A percentile compares a stretch with the other conserved stretches of the same genome.
These are phyloP conservation scores for Linnemannia exigua DNA, from an alignment of 192 early-diverging fungal genomes.

Conservation along the genomic window DNA sequence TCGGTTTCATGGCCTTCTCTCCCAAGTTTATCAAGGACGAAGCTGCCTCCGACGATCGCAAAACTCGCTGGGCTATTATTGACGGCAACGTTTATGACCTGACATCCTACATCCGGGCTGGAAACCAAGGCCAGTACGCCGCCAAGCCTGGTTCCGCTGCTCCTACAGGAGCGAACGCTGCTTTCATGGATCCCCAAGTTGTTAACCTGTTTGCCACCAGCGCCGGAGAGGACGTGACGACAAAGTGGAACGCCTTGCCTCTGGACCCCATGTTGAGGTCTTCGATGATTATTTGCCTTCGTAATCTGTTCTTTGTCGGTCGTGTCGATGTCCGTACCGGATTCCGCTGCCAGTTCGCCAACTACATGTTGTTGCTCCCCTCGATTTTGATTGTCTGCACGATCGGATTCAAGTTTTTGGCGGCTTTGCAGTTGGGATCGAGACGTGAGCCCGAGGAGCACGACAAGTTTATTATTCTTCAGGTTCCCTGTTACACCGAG, in stretches of 20 bases:
- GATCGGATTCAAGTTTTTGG: slow-evolving; percentile 95
- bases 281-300: slow-evolving; percentile 80
- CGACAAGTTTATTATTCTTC: slow-evolving; percentile 93
- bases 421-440: slow-evolving; percentile 90
- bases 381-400: slow-evolving; percentile 87
- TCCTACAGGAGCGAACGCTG: slow-evolving; percentile 57
- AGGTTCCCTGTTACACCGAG: slow-evolving; percentile 98
- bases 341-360: slow-evolving; percentile 81
- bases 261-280: slow-evolving; percentile 60
- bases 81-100: slow-evolving; percentile 82
- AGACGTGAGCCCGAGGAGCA: slow-evolving; percentile 84
- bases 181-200: slow-evolving; percentile 73
- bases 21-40: slow-evolving; percentile 70
- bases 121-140: slow-evolving; percentile 58
- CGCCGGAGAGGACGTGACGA: slow-evolving; percentile 75
- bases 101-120: slow-evolving; percentile 74
- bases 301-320: slow-evolving; percentile 89
- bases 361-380: slow-evolving; percentile 86
- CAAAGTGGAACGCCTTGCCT: slow-evolving; percentile 69
- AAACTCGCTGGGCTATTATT: slow-evolving; percentile 74
- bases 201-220: slow-evolving; percentile 76
- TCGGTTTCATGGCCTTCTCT: slow-evolving; percentile 76
- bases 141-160: slow-evolving; percentile 48
- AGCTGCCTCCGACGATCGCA: slow-evolving; percentile 65
- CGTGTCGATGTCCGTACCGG: slow-evolving; percentile 88